Base-by-base conservation (phyloP, 2,329 filamentous ascomycete species). In the Cryphonectria parasitica region DNA sequence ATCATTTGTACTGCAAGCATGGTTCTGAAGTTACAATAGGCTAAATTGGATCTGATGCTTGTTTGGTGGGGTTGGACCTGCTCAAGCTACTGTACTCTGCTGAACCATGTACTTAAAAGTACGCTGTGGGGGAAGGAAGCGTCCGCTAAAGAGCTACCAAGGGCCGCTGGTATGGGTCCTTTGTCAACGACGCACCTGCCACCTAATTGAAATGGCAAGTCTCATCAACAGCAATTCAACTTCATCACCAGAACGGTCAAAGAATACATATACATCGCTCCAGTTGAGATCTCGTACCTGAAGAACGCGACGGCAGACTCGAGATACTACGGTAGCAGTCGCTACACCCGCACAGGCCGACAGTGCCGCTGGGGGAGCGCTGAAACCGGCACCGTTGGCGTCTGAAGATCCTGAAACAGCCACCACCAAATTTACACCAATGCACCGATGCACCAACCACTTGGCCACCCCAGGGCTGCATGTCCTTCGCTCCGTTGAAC, bases 361-460 rank as follows among this genome's bases (percentile, higher is more conserved):
- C 36, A 41, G 54, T 49, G 17, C 19, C 43, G 60, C 62, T 64
- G 67, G 67, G n/a, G 25, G 62, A n/a, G 15, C 10, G 67, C 49
- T 68, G 70, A 71, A 71, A 71, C 70, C 62, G 56, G 65, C 56
- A 56, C 39, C 58, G 39, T 28, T 28, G 17, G 45, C 67, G 64
- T 71, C 70, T 66, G 70, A 71, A 67, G 58, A 71, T 71, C 56
- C 70, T 71, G 70, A 71, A 71, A 71, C 70, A 52, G 63, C 56
- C 56, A 54, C 56, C 67, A 64, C 52, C 61, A 28, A n/a, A 54
- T 58, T 54, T 39, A 39, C 62, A 39, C 58, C 19, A 34, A 34
- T 15, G 36, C 39, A 64, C 61, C 25, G 17, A 45, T 28, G 25
- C n/a, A 25, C 39, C 36, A 39, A 39, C 36, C 39, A 19, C 61